Percentiles rank a stretch among this genome's conserved stretches.
These are phyloP conservation scores for Cercospora brassicicola DNA, from an alignment of 2,329 filamentous ascomycete genomes.

Conservation along the genomic window DNA sequence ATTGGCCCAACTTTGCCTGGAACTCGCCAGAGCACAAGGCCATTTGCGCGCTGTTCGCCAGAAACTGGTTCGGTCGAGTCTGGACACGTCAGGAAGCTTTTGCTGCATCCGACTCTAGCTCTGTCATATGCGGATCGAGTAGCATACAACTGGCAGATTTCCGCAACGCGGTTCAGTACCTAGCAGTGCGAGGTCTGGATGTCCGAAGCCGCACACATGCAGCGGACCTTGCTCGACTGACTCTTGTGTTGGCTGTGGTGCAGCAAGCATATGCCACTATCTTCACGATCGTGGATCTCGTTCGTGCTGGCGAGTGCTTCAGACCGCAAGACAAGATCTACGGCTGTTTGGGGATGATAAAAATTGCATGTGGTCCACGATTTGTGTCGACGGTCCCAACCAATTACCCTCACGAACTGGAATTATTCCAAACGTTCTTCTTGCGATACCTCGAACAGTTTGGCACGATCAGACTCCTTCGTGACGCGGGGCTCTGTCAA, in stretches of 20 bases:
- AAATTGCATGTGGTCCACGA: not conserved
- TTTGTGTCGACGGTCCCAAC: conserved; percentile 11
- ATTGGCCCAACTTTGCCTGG: not conserved
- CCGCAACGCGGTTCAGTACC: conserved; percentile 12
- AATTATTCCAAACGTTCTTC: conserved; percentile 13
- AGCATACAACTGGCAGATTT: not conserved
- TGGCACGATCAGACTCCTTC: conserved; percentile 2
- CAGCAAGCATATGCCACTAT: conserved; percentile 7
- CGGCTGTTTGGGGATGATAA: conserved; percentile 17
- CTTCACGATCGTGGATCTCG: conserved; percentile 1
- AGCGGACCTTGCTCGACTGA: not conserved
- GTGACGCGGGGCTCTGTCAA: conserved; percentile 13
- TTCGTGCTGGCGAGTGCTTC: conserved; percentile 5
- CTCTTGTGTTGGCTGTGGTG: conserved; percentile 2
- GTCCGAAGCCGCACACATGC: not conserved
- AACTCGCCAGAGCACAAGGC: not conserved
- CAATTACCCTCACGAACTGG: not conserved
- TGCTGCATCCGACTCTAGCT: not conserved
- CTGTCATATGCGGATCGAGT: not conserved
- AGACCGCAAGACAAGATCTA: conserved; percentile 18
- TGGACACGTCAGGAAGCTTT: not conserved
- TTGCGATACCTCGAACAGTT: conserved; percentile 3
- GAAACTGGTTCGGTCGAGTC: not conserved
- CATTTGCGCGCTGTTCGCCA: not conserved
- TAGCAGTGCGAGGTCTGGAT: conserved; percentile 10